phyloP scores from a whole-genome alignment of 495 filamentous ascomycete species.

The Xylaria bambusicola region DNA sequence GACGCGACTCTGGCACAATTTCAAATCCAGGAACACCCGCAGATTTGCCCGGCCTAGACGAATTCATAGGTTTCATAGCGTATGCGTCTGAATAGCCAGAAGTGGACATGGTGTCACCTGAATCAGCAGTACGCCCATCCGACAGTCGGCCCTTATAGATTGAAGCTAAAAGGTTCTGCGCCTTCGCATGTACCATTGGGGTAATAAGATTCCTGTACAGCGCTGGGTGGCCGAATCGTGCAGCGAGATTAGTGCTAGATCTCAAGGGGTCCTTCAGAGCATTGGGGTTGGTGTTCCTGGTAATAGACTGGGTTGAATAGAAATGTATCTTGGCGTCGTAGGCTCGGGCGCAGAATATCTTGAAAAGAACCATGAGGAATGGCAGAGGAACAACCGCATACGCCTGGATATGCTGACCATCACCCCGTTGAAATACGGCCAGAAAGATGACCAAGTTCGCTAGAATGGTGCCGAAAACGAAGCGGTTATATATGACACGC shows the following conservation, averaged over 20 bases:
- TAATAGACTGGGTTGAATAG: conserved; percentile 65
- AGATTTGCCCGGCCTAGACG: conserved; percentile 69
- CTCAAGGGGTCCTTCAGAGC: conserved; percentile 46
- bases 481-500: conserved; percentile 86
- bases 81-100: conserved; percentile 70
- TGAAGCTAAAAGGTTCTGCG: conserved; percentile 75
- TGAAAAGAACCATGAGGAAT: conserved; percentile 81
- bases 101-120: conserved; percentile 61
- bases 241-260: conserved; percentile 72
- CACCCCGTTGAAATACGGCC: conserved; percentile 62
- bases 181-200: conserved; percentile 93
- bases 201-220: conserved; percentile 87
- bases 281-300: conserved; percentile 49
- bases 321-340: conserved; percentile 80
- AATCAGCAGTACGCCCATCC: conserved; percentile 52
- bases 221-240: conserved; percentile 87
- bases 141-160: conserved; percentile 80
- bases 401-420: conserved; percentile 56
- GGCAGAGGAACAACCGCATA: conserved; percentile 74
- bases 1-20: conserved; percentile 82
- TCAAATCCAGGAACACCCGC: conserved; percentile 68
- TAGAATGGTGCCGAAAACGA: conserved; percentile 80
- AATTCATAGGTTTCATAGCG: conserved; percentile 78
- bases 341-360: conserved; percentile 72
- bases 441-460: conserved; percentile 79